These are phyloP conservation scores for Apiotrichum veenhuisii DNA, from an alignment of 1,284 basidiomycete genomes.

Conservation along the genomic window DNA sequence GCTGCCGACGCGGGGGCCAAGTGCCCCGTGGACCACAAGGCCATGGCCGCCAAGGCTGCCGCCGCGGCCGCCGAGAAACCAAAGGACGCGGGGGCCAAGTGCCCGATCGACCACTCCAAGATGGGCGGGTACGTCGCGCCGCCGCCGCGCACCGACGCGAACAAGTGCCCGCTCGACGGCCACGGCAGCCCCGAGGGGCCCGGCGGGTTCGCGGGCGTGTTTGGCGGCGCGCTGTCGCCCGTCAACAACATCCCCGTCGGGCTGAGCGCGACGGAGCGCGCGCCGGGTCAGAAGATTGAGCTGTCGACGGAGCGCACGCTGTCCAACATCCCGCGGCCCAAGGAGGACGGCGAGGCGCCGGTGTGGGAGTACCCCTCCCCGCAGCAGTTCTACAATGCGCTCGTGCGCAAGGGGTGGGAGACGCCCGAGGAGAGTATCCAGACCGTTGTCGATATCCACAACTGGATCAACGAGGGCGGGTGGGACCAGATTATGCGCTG, in stretches of 20 bases:
- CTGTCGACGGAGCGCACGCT: conserved; percentile 72
- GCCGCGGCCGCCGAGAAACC: neutral
- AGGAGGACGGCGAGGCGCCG: conserved; percentile 42
- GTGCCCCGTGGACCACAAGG: conserved; percentile 29
- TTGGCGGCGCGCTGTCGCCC: conserved; percentile 59
- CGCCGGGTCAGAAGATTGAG: conserved; percentile 48
- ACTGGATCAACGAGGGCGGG: conserved; percentile 94
- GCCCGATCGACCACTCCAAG: conserved; percentile 20
- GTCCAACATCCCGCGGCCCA: conserved; percentile 81
- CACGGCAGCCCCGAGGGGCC: conserved; percentile 20
- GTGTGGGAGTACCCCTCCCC: conserved; percentile 96
- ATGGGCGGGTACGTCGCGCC: conserved; percentile 3
- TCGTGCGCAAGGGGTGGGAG: conserved; percentile 95
- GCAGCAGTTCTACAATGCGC: conserved; percentile 97
- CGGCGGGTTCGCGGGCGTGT: conserved; percentile 1
- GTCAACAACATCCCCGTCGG: conserved; percentile 85
- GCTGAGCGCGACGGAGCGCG: conserved; percentile 52
- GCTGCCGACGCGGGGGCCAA: conserved; percentile 22
- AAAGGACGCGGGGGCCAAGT: conserved; percentile 8
- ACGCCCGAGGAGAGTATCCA: conserved; percentile 95
- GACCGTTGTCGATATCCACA: conserved; percentile 97
- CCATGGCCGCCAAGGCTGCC: conserved; percentile 2
- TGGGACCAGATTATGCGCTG: conserved; percentile 94
- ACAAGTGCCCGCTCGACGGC: conserved; percentile 44
- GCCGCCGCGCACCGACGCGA: conserved; percentile 13